Evolutionary conservation across 306 rosid species (phyloP).

Genomic region (Citrullus colocynthis): DNA sequence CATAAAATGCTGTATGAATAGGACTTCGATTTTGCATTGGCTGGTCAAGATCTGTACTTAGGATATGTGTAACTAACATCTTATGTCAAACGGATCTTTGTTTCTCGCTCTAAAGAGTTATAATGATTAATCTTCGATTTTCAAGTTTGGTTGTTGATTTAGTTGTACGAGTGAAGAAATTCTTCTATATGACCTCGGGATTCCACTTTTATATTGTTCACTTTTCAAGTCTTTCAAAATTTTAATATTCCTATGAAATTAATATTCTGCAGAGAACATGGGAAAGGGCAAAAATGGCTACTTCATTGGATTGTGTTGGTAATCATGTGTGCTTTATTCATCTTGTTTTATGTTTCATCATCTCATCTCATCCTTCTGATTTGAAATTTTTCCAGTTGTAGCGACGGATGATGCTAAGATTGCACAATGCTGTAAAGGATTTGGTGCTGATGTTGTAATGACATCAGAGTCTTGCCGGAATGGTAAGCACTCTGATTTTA

Average conservation of each 20-base stretch:
- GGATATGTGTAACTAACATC: neutral
- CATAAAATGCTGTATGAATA: neutral
- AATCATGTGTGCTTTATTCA: conserved; percentile 15
- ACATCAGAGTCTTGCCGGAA: conserved; percentile 79
- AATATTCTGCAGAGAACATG: conserved; percentile 72
- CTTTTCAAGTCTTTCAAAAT: neutral
- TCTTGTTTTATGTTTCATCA: conserved; percentile 5
- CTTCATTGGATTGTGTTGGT: conserved; percentile 83
- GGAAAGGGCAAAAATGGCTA: conserved; percentile 87
- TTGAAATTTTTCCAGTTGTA: conserved; percentile 47
- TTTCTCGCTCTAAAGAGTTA: neutral
- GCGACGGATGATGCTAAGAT: conserved; percentile 88
- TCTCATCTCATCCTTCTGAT: conserved; percentile 7
- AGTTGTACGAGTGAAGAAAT: neutral
- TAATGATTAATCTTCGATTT: neutral
- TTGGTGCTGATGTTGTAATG: conserved; percentile 93
- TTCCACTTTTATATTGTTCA: neutral
- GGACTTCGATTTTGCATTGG: neutral
- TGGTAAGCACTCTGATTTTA: conserved; percentile 31
- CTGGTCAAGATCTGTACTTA: neutral
- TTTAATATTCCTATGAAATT: neutral
- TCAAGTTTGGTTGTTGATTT: neutral
- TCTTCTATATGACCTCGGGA: neutral
- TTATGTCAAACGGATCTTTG: neutral
- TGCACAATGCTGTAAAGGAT: conserved; percentile 74